Percentiles rank a stretch among this genome's conserved stretches.
phyloP scores from a whole-genome alignment of 352 stramenopile species.

The Aphanomyces stellatus region DNA sequence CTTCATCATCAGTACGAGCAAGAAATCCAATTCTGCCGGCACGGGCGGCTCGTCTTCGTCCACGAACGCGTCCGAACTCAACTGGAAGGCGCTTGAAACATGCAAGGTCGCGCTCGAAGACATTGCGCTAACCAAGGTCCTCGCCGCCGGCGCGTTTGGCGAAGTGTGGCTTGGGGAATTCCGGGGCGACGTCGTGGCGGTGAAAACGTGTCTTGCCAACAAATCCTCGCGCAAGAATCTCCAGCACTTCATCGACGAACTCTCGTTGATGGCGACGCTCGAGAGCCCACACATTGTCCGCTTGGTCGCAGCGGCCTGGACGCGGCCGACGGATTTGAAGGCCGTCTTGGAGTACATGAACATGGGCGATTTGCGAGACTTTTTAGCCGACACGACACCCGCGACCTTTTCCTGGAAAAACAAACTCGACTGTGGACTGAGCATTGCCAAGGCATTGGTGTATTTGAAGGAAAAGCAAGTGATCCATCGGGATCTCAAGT shows the following conservation, averaged over 20 bases:
- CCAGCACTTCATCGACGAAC: conserved; percentile 41
- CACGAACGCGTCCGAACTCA: too few species aligned
- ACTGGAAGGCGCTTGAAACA: too few species aligned
- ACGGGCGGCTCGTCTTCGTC: too few species aligned
- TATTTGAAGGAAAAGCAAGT: neutral
- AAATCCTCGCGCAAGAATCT: conserved; percentile 30
- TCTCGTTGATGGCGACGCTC: conserved; percentile 28
- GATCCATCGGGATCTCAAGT: conserved; percentile 9
- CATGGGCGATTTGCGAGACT: conserved; percentile 7
- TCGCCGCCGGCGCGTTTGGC: neutral
- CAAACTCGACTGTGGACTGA: neutral
- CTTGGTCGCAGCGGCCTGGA: conserved; percentile 1
- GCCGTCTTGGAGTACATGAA: conserved; percentile 18
- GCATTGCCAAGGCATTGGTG: neutral
- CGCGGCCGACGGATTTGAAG: neutral
- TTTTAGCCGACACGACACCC: neutral
- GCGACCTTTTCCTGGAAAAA: neutral
- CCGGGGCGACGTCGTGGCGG: neutral
- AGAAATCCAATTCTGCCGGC: too few species aligned
- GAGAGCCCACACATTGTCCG: neutral
- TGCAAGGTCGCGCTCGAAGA: too few species aligned
- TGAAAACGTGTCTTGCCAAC: neutral
- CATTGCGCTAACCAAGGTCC: neutral
- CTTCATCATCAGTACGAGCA: too few species aligned
- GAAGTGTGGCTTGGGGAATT: neutral